phyloP scores from a whole-genome alignment of 148 eudicot species.

The Simmondsia chinensis region DNA sequence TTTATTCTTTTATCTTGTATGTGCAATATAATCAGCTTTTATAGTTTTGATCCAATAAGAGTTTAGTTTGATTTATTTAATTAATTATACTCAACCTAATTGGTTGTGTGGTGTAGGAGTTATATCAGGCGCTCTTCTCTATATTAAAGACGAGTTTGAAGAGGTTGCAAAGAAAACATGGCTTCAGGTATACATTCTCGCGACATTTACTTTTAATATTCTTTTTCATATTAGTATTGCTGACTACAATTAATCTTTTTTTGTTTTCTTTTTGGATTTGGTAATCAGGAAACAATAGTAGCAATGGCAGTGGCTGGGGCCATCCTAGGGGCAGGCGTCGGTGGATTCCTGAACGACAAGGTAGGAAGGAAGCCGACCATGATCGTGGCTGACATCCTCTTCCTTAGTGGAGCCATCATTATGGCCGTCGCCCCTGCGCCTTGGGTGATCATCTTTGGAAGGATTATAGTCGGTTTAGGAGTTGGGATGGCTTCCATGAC shows the following conservation, averaged over 20 bases:
- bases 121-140: slow-evolving; percentile 41
- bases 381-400: slow-evolving; percentile 27
- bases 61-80: too few relatives aligned
- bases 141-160: slow-evolving; percentile 30
- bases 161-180: slow-evolving; percentile 18
- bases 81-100: too few relatives aligned
- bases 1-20: too few relatives aligned
- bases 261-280: too few relatives aligned
- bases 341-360: slow-evolving; percentile 36
- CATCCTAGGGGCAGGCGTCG: slow-evolving; percentile 32
- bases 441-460: slow-evolving; percentile 26
- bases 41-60: too few relatives aligned
- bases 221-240: too few relatives aligned
- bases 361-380: slow-evolving; percentile 22
- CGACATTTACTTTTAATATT: too few relatives aligned
- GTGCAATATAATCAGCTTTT: too few relatives aligned
- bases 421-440: slow-evolving; percentile 36
- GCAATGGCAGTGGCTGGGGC: slow-evolving; percentile 53
- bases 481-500: slow-evolving; percentile 57
- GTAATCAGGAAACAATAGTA: slow-evolving; percentile 35
- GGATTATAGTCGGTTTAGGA: slow-evolving; percentile 37
- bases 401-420: slow-evolving; percentile 25
- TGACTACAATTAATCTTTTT: too few relatives aligned
- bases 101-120: slow-evolving; percentile 22
- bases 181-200: slow-evolving; percentile 37